These are phyloP conservation scores for Cercophora samala DNA, from an alignment of 495 filamentous ascomycete genomes.

Conservation along the genomic window DNA sequence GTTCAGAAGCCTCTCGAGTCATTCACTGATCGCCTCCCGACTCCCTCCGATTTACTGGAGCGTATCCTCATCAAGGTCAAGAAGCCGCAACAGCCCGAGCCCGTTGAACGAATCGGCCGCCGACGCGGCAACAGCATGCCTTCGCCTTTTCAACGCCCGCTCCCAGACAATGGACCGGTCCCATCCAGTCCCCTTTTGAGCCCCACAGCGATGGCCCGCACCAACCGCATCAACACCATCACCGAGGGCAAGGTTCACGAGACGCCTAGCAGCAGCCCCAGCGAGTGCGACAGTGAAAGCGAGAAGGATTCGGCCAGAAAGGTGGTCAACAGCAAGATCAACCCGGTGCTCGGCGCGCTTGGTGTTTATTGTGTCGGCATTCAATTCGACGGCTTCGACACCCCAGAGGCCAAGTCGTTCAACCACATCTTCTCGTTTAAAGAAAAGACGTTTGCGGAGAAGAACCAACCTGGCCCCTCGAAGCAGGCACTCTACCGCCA, in stretches of 20 bases:
- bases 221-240: conserved; percentile 45
- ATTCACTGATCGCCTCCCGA: conserved; percentile 64
- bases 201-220: conserved; percentile 36
- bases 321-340: conserved; percentile 74
- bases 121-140: conserved; percentile 74
- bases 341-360: conserved; percentile 74
- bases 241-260: conserved; percentile 51
- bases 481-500: conserved; percentile 78
- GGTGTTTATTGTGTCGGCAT: conserved; percentile 87
- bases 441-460: conserved; percentile 76
- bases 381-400: conserved; percentile 73
- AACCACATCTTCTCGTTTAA: conserved; percentile 95
- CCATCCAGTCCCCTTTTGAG: conserved; percentile 56
- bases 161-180: conserved; percentile 43
- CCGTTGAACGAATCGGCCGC: conserved; percentile 45
- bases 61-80: conserved; percentile 95
- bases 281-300: conserved; percentile 56
- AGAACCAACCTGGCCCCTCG: conserved; percentile 65
- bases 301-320: conserved; percentile 56
- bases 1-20: conserved; percentile 69
- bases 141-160: conserved; percentile 65
- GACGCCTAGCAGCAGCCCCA: conserved; percentile 50
- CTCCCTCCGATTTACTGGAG: conserved; percentile 77
- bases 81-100: conserved; percentile 47
- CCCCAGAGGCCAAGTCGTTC: conserved; percentile 70